phyloP scores from a whole-genome alignment of 805 yeast species.

The Yamadazyma scolyti region DNA sequence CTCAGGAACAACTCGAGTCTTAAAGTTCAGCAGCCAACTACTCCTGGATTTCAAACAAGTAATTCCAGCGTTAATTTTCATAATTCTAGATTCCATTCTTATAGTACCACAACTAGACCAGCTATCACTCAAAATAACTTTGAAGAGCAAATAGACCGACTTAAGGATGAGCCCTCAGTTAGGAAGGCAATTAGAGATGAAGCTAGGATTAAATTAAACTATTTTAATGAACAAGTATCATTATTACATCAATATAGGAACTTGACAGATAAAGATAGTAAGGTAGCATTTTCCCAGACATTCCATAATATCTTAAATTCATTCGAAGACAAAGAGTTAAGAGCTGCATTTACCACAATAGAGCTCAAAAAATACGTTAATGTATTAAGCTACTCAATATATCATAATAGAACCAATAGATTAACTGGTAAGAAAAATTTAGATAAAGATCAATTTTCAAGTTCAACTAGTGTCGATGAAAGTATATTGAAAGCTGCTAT shows the following conservation, averaged over 20 bases:
- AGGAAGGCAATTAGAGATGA: conserved; percentile 18
- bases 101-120: no score
- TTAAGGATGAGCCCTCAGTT: conserved; percentile 20
- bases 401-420: conserved; percentile 27
- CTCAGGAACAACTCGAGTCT: conserved; percentile 25
- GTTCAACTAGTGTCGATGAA: conserved; percentile 24
- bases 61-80: conserved; percentile 4
- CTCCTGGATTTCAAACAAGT: conserved; percentile 4
- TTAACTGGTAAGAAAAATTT: conserved; percentile 30
- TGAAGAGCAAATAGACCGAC: conserved; percentile 16
- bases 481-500: conserved; percentile 29
- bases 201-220: conserved; percentile 16
- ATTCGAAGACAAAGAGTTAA: conserved; percentile 19
- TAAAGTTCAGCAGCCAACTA: conserved; percentile 8
- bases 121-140: conserved; percentile 3
- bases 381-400: conserved; percentile 22
- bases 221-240: conserved; percentile 27
- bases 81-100: no score
- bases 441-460: conserved; percentile 32
- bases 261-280: conserved; percentile 13
- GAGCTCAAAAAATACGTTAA: conserved; percentile 21
- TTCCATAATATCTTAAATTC: conserved; percentile 15
- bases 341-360: conserved; percentile 13
- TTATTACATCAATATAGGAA: conserved; percentile 16
- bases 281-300: conserved; percentile 14